phyloP scores from a whole-genome alignment of 2,329 filamentous ascomycete genomes.

The Leptographium procerum region DNA sequence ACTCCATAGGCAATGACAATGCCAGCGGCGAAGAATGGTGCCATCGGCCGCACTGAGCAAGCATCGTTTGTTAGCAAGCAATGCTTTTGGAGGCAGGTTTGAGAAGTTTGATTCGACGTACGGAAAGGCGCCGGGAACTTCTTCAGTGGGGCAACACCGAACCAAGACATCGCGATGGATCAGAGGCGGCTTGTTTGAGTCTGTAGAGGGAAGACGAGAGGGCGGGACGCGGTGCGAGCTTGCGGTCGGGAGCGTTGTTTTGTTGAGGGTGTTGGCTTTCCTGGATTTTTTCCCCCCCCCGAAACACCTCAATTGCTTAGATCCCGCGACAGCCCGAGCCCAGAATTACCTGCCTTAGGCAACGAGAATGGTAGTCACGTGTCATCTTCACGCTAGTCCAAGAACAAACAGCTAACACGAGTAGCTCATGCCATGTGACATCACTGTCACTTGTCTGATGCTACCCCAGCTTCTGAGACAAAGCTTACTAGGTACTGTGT shows the following conservation, averaged over 20 bases:
- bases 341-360: constrained; percentile 1
- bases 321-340: constrained; percentile 5
- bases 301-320: background rate
- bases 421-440: background rate
- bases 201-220: constrained; percentile 4
- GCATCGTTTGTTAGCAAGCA: constrained; percentile 13
- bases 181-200: background rate
- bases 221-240: background rate
- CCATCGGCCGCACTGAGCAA: constrained; percentile 78
- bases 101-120: constrained; percentile 49
- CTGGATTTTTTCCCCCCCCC: background rate
- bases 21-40: constrained; percentile 92
- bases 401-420: background rate
- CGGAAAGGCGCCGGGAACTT: constrained; percentile 71
- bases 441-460: background rate
- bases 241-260: constrained; percentile 18
- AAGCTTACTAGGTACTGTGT: background rate
- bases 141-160: constrained; percentile 56
- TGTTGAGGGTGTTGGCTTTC: constrained; percentile 17
- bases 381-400: background rate
- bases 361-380: background rate
- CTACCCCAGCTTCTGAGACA: background rate
- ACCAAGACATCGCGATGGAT: constrained; percentile 56
- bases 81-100: constrained; percentile 14
- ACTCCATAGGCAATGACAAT: constrained; percentile 83